Evolutionary conservation across 108 stramenopile species (phyloP), one percentile per base, ranked within the genome.

Genomic region (Nitzschia sp.): DNA sequence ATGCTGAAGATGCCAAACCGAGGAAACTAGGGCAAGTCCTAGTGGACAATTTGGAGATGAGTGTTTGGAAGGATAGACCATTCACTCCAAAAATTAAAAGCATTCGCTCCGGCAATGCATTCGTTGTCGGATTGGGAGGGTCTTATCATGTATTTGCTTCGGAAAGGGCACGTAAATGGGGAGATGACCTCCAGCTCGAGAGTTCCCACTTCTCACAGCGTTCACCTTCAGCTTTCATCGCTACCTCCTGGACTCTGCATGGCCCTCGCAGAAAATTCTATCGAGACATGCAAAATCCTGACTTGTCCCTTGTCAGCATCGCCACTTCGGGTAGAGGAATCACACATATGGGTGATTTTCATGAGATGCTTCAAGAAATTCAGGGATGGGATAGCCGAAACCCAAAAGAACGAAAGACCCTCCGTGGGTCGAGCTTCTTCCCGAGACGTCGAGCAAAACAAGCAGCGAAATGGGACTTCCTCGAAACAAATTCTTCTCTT

Each of bases 391-490:
- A 53, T 23, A 33, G 46, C 33, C 36, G 30, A 25, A 29, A 29
- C 13, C 56, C 25, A 4, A 19, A 26, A 31, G 56, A 60, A 15
- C 11, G 48, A 16, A n/a, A n/a, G n/a, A n/a, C n/a, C n/a, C n/a
- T n/a, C n/a, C n/a, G n/a, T n/a, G n/a, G n/a, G n/a, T n/a, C n/a
- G n/a, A n/a, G n/a, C n/a, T n/a, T n/a, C n/a, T n/a, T n/a, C n/a
- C n/a, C n/a, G n/a, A n/a, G n/a, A n/a, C n/a, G n/a, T n/a, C n/a
- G n/a, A n/a, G n/a, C n/a, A n/a, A n/a, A n/a, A n/a, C 47, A 59
- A 23, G 16, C 44, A 8, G 31, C 69, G 11, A 45, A 38, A 6
- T 70, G 69, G 69, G 59, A 61, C 59, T 35, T 70, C 36, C 36
- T 27, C 16, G 69, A 61, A 32, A 33, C 28, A 16, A 33, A 48